These are phyloP conservation scores for Epichloe sylvatica DNA, from an alignment of 2,329 filamentous ascomycete genomes.

Conservation along the genomic window DNA sequence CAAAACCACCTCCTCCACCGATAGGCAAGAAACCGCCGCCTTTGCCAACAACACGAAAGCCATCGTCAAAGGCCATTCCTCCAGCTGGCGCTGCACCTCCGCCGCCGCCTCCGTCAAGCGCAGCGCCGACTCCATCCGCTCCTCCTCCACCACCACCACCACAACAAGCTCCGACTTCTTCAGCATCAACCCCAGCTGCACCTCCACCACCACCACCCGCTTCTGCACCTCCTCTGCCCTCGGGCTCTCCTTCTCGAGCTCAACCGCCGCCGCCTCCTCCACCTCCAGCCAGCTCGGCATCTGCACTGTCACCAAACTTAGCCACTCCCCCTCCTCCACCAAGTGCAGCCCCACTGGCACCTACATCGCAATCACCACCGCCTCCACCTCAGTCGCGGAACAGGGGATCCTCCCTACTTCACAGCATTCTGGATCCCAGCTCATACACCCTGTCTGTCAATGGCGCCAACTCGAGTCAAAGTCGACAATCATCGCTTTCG, in stretches of 20 bases:
- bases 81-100: conserved; percentile 22
- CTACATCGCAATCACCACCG: conserved; percentile 27
- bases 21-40: conserved; percentile 63
- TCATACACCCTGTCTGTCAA: conserved; percentile 60
- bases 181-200: conserved; percentile 22
- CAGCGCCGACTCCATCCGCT: conserved; percentile 27
- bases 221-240: conserved; percentile 6
- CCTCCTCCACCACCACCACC: conserved; percentile 27
- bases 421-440: conserved; percentile 58
- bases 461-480: conserved; percentile 38
- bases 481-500: conserved; percentile 18
- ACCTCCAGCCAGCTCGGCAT: conserved; percentile 19
- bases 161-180: conserved; percentile 30
- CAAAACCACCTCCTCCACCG: conserved; percentile 52
- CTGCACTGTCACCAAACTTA: conserved; percentile 19
- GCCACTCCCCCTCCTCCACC: conserved; percentile 19
- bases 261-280: conserved; percentile 19
- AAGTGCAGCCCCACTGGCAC: conserved; percentile 13
- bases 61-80: conserved; percentile 26
- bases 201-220: conserved; percentile 25
- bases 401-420: conserved; percentile 35
- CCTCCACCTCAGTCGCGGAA: conserved; percentile 22
- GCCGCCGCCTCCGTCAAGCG: conserved; percentile 21
- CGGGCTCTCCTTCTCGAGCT: conserved; percentile 23
- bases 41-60: conserved; percentile 45